Percentiles rank a stretch among this genome's conserved stretches.
phyloP scores from a whole-genome alignment of 306 rosid species.

The Sicyos baderoa region DNA sequence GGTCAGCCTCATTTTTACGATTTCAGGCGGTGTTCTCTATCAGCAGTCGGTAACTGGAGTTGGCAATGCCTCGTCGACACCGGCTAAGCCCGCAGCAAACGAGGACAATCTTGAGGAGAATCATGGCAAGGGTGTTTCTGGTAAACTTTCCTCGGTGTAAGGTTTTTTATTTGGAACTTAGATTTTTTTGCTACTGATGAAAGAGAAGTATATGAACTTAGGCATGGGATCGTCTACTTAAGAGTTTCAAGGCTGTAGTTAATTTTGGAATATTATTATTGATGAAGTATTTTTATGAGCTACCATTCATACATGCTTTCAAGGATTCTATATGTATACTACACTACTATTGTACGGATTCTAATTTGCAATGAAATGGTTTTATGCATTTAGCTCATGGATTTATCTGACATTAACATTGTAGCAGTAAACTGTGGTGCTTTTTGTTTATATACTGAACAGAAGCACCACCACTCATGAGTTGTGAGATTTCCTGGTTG shows the following conservation, averaged over 20 bases:
- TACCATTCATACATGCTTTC: slow-evolving; percentile 9
- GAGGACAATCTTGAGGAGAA: slow-evolving; percentile 41
- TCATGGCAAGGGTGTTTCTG: slow-evolving; percentile 34
- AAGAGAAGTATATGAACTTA: background rate
- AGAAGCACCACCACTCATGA: no score
- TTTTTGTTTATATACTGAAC: background rate
- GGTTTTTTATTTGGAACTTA: slow-evolving; percentile 6
- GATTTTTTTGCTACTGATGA: slow-evolving; percentile 12
- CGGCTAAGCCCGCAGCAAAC: slow-evolving; percentile 34
- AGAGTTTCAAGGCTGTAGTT: no score
- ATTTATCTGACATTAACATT: background rate
- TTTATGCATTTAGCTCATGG: slow-evolving; percentile 9
- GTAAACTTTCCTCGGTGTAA: slow-evolving; percentile 55
- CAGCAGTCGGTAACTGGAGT: slow-evolving; percentile 73
- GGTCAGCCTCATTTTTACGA: slow-evolving; percentile 74
- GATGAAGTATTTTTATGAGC: background rate
- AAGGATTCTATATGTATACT: slow-evolving; percentile 5
- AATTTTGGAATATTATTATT: no score
- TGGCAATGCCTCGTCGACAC: slow-evolving; percentile 16
- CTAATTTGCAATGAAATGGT: background rate
- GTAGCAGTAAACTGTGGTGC: slow-evolving; percentile 3
- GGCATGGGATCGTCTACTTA: no score
- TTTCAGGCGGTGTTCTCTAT: slow-evolving; percentile 78
- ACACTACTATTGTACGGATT: background rate
- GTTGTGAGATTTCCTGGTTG: slow-evolving; percentile 1